Base-by-base conservation (phyloP, 1,284 basidiomycete species). In the Cryptococcus sp. region DNA sequence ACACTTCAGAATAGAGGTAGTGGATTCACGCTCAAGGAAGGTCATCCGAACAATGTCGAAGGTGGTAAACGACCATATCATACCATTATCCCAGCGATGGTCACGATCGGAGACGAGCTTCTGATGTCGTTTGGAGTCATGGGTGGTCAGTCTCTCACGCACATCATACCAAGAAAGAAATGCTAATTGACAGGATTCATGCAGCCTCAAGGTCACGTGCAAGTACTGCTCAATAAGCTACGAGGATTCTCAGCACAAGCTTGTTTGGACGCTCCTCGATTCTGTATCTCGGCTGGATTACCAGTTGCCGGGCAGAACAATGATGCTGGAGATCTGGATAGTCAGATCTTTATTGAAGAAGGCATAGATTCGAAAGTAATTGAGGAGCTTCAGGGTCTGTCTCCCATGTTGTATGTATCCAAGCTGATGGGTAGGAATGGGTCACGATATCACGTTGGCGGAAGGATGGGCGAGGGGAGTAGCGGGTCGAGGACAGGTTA, bases 1-100 rank as follows among this genome's bases (percentile, higher is more conserved):
- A 97, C 92, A 0, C 80, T 98, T 9, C 94, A 98, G 73, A 96
- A 96, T 74, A 82, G 94, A 53, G 94, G 94, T 2, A 80, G 84
- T 5, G 86, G 87, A 13, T 98, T 98, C 70, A 79, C 83, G 4
- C 78, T 97, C 19, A 77, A 80, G 46, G 82, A 88, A 54, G 84
- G 83, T 0, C 93, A 97, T 69, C 86, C 89, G 0, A 98, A 98
- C 72, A 81, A 80, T 37, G 76, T 88, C 54, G 75, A 82, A 80
- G 86, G 86, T 22, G 83, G 86, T 7, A 96, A 96, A 77, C 80
- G 91, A 16, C 91, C 92, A 2, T 96, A 93, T 72, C 92, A 97
- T 69, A 97, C 92, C 5, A 97, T 96, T 66, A 93, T 66, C 47
- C 93, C 94, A 5, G 90, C 88, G 1, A 82, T 97, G 78, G 93